Conservation (phyloP, 495 filamentous ascomycete genomes). For the Cetradonia linearis region DNA sequence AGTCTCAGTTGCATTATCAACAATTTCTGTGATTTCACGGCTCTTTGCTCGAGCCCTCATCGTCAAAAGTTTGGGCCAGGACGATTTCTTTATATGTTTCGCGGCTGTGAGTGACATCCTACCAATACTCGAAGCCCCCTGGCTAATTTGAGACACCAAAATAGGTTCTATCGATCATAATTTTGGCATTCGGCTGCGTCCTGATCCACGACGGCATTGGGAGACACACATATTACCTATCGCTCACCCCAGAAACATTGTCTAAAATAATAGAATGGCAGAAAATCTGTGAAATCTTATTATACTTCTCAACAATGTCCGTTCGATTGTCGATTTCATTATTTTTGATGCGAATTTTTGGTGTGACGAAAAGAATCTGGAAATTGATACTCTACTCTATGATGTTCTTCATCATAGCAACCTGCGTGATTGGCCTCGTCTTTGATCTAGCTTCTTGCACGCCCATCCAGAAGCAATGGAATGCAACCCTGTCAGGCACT, state of each 20-base stretch:
- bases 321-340: conserved; percentile 39
- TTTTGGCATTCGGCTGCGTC: neutral
- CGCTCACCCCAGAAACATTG: neutral
- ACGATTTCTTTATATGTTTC: conserved; percentile 9
- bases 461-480: conserved; percentile 36
- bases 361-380: conserved; percentile 28
- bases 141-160: neutral
- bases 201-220: neutral
- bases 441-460: conserved; percentile 37
- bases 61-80: neutral
- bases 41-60: conserved; percentile 2
- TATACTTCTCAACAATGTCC: conserved; percentile 33
- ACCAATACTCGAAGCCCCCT: neutral
- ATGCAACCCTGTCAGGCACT: conserved; percentile 28
- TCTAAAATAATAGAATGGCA: conserved; percentile 25
- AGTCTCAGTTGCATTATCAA: neutral
- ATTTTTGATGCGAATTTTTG: conserved; percentile 36
- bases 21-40: neutral
- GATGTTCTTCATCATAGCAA: conserved; percentile 31
- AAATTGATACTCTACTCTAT: conserved; percentile 34
- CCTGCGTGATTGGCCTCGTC: conserved; percentile 33
- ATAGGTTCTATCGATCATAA: neutral
- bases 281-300: conserved; percentile 37
- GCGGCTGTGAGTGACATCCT: too few species aligned
- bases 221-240: neutral